These are phyloP conservation scores for Stenocarpella maydis DNA, from an alignment of 2,329 filamentous ascomycete genomes.

Conservation along the genomic window DNA sequence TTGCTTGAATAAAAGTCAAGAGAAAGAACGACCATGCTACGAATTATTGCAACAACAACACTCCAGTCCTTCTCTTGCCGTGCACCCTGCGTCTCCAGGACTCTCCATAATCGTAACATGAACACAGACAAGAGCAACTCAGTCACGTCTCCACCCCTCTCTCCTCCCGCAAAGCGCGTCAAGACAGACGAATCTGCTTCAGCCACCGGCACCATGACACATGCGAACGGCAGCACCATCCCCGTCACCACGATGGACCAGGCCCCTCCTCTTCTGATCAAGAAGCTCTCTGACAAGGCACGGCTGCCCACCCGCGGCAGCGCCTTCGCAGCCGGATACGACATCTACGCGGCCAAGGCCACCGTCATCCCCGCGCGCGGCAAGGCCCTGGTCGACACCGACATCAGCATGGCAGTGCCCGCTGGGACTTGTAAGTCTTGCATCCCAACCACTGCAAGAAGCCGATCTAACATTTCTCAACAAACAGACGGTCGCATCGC, in stretches of 20 bases:
- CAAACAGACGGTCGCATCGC: slow-evolving; percentile 83
- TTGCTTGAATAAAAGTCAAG: slow-evolving; percentile 10
- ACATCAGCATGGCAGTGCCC: slow-evolving; percentile 89
- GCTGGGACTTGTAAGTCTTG: slow-evolving; percentile 79
- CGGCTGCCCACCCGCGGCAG: slow-evolving; percentile 87
- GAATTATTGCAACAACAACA: slow-evolving; percentile 11
- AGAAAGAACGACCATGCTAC: slow-evolving; percentile 11
- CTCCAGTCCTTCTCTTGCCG: neutral
- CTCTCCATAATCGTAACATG: slow-evolving; percentile 38
- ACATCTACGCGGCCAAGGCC: slow-evolving; percentile 82
- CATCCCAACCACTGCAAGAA: neutral
- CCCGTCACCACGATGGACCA: slow-evolving; percentile 48
- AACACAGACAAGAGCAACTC: slow-evolving; percentile 46
- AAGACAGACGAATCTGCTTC: slow-evolving; percentile 62
- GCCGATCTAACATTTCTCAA: neutral
- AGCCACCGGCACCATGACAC: slow-evolving; percentile 37
- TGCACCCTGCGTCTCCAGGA: slow-evolving; percentile 8
- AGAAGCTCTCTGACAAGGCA: slow-evolving; percentile 85
- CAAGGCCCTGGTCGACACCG: slow-evolving; percentile 88
- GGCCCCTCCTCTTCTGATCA: slow-evolving; percentile 77
- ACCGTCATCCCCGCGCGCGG: slow-evolving; percentile 81
- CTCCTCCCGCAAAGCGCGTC: slow-evolving; percentile 81
- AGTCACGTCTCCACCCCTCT: slow-evolving; percentile 67
- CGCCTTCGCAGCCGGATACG: slow-evolving; percentile 90
- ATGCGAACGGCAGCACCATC: slow-evolving; percentile 41